These are phyloP conservation scores for Pilasporangium apinafurcum DNA, from an alignment of 352 stramenopile genomes.

Conservation along the genomic window DNA sequence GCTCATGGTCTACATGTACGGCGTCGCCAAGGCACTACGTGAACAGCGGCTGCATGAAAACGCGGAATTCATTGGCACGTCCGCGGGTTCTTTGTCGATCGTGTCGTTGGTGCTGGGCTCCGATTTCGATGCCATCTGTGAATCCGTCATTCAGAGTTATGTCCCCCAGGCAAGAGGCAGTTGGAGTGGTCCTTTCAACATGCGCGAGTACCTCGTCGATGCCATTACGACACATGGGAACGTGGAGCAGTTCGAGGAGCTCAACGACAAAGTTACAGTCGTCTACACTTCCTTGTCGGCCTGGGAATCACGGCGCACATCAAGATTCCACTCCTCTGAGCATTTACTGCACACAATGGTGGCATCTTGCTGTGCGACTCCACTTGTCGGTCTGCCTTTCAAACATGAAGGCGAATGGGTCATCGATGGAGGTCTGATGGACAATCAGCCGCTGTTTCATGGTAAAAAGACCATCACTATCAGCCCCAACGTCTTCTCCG, in stretches of 20 bases:
- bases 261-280: slow-evolving; percentile 28
- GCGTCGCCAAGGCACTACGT: slow-evolving; percentile 49
- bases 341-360: slow-evolving; percentile 36
- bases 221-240: slow-evolving; percentile 21
- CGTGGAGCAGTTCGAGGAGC: slow-evolving; percentile 16
- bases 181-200: slow-evolving; percentile 26
- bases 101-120: slow-evolving; percentile 23
- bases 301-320: slow-evolving; percentile 23
- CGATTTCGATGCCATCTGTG: slow-evolving; percentile 39
- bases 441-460: slow-evolving; percentile 42
- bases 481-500: slow-evolving; percentile 20
- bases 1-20: slow-evolving; percentile 58
- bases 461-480: slow-evolving; percentile 22
- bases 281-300: slow-evolving; percentile 52
- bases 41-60: slow-evolving; percentile 27
- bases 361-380: slow-evolving; percentile 45
- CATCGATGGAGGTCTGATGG: slow-evolving; percentile 47
- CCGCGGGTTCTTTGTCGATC: slow-evolving; percentile 32
- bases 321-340: slow-evolving; percentile 27
- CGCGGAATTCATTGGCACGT: slow-evolving; percentile 34
- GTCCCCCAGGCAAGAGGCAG: slow-evolving; percentile 19
- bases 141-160: slow-evolving; percentile 32
- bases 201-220: slow-evolving; percentile 45
- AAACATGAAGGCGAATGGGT: slow-evolving; percentile 45
- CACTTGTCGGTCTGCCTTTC: slow-evolving; percentile 47